These are phyloP conservation scores for Chytriomyces confervae DNA, from an alignment of 192 early-diverging fungal genomes.

Conservation along the genomic window DNA sequence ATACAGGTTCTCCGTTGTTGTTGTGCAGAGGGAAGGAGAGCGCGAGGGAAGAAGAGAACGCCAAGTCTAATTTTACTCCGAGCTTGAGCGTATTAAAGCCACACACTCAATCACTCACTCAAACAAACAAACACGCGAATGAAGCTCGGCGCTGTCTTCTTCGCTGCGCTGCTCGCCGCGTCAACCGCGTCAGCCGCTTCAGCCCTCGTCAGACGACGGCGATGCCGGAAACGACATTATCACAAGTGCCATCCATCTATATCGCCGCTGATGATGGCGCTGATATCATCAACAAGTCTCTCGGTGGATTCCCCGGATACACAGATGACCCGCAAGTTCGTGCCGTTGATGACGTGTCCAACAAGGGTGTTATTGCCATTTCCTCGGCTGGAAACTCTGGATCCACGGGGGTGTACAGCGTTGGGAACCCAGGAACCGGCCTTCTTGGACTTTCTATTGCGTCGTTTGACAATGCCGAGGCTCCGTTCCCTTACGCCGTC, in stretches of 20 bases:
- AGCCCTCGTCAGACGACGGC: no score
- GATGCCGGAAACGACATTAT: constrained; percentile 78
- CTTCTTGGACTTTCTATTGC: constrained; percentile 29
- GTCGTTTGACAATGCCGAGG: constrained; percentile 34
- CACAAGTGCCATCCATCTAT: constrained; percentile 72
- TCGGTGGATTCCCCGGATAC: constrained; percentile 69
- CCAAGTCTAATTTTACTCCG: no score
- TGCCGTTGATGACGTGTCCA: constrained; percentile 58
- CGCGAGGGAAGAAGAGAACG: no score
- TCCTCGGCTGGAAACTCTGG: constrained; percentile 84
- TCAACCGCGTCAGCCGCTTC: no score
- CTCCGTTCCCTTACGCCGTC: constrained; percentile 18
- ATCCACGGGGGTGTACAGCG: constrained; percentile 57
- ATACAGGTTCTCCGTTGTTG: no score
- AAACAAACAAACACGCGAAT: no score
- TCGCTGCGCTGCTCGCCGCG: no score
- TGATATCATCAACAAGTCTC: constrained; percentile 84
- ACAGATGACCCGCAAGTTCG: constrained; percentile 67
- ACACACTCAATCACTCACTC: no score
- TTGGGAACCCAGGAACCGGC: constrained; percentile 29
- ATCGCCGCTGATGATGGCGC: constrained; percentile 74
- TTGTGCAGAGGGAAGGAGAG: no score
- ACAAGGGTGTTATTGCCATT: constrained; percentile 55
- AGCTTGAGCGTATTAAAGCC: no score
- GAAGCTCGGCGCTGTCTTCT: no score